phyloP scores from a whole-genome alignment of 208 protist genomes.

The Zelonia costaricensis region DNA sequence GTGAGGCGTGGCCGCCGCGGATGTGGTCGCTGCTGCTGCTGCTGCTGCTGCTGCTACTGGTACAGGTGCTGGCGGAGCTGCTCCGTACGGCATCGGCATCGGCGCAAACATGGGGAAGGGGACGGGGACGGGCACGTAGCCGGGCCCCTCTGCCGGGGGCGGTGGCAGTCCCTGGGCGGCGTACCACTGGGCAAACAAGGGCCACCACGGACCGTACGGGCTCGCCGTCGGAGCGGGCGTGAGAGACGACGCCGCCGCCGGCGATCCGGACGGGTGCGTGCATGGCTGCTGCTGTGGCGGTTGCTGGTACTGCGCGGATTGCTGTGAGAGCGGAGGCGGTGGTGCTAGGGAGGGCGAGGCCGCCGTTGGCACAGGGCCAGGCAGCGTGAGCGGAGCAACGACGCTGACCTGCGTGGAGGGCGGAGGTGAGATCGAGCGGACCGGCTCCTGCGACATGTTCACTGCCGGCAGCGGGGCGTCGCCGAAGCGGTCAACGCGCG shows the following conservation, averaged over 20 bases:
- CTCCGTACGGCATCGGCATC: slow-evolving; percentile 8
- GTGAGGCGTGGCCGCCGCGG: too few relatives aligned
- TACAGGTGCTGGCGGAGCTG: neutral
- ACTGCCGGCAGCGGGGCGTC: neutral
- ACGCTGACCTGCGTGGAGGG: too few relatives aligned
- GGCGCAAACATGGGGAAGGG: slow-evolving; percentile 21
- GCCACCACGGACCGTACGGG: slow-evolving; percentile 26
- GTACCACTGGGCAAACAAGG: slow-evolving; percentile 14
- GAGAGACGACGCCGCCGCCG: neutral
- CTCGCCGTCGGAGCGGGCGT: neutral
- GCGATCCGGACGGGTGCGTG: too few relatives aligned
- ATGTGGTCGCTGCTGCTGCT: too few relatives aligned
- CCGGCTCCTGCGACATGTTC: too few relatives aligned
- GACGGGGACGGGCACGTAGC: slow-evolving; percentile 19
- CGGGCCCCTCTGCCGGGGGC: neutral
- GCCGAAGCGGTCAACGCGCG: neutral
- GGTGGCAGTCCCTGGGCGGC: slow-evolving; percentile 1
- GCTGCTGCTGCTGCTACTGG: too few relatives aligned
- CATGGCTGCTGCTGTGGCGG: too few relatives aligned
- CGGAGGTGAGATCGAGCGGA: too few relatives aligned
- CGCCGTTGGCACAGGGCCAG: too few relatives aligned
- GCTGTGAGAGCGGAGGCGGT: neutral
- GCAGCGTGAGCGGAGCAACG: too few relatives aligned
- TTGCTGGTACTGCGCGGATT: too few relatives aligned
- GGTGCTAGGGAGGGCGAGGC: neutral